Evolutionary conservation across 192 early-diverging fungal species (phyloP).

Genomic region (Thamnidium elegans): DNA sequence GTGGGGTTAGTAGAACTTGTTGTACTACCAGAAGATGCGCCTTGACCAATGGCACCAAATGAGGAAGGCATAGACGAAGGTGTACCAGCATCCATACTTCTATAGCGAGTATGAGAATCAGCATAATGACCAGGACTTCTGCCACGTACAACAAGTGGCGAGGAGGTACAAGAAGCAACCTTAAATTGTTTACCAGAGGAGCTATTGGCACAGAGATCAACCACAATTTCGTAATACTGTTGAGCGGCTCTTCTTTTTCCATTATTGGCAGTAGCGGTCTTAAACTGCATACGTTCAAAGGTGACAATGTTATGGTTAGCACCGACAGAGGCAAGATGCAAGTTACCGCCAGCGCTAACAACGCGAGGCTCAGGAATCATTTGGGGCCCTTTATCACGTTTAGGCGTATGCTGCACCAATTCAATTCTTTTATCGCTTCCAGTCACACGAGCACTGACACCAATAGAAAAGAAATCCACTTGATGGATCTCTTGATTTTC

Average conservation of each 20-base stretch:
- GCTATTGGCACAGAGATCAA: conserved; percentile 70
- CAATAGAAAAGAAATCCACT: conserved; percentile 65
- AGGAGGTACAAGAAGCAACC: conserved; percentile 68
- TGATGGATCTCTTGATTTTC: conserved; percentile 37
- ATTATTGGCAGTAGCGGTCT: conserved; percentile 90
- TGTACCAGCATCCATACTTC: conserved; percentile 23
- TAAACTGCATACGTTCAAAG: conserved; percentile 93
- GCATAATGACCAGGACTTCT: conserved; percentile 87
- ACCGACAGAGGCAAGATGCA: conserved; percentile 43
- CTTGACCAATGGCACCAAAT: conserved; percentile 5
- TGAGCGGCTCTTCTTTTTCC: conserved; percentile 86
- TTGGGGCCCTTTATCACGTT: conserved; percentile 93
- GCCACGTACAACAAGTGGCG: conserved; percentile 82
- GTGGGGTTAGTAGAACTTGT: neutral
- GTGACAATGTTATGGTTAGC: conserved; percentile 54
- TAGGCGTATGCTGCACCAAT: conserved; percentile 84
- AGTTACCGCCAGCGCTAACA: conserved; percentile 56
- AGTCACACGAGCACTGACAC: conserved; percentile 69
- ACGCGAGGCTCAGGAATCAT: conserved; percentile 61
- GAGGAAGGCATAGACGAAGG: neutral
- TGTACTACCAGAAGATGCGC: conserved; percentile 9
- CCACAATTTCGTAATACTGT: conserved; percentile 79
- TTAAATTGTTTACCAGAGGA: conserved; percentile 47
- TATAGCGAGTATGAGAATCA: conserved; percentile 41
- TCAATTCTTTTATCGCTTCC: conserved; percentile 71